Conservation (phyloP, 768 basidiomycete genomes). For the Rhizopogon vinicolor region DNA sequence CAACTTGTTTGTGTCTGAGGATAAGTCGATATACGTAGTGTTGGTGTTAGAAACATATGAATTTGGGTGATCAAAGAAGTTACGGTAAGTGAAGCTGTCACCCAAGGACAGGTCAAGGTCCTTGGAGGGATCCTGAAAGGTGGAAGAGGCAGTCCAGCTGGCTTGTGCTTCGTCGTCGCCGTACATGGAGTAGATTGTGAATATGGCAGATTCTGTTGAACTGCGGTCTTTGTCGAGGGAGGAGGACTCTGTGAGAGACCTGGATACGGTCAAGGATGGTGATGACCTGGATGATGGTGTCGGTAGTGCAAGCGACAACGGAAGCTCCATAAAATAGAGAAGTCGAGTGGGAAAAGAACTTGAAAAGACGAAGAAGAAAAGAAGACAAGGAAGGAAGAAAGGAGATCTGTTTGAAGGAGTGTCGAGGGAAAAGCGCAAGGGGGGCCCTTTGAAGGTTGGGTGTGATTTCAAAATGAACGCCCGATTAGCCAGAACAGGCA, state of each 20-base stretch:
- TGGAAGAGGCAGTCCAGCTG: slow-evolving; percentile 42
- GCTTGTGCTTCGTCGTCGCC: slow-evolving; percentile 48
- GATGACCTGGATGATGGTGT: slow-evolving; percentile 25
- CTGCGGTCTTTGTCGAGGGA: slow-evolving; percentile 40
- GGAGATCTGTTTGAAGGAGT: slow-evolving; percentile 1
- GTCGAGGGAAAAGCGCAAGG: background rate
- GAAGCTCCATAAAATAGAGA: slow-evolving; percentile 33
- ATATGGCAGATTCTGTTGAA: slow-evolving; percentile 72
- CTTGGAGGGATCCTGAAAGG: slow-evolving; percentile 33
- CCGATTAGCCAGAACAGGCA: background rate
- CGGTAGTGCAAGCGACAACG: slow-evolving; percentile 34
- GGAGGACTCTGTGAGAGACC: slow-evolving; percentile 30
- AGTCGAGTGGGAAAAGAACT: background rate
- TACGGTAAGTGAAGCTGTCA: slow-evolving; percentile 28
- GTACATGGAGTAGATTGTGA: slow-evolving; percentile 88
- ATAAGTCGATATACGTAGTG: slow-evolving; percentile 25
- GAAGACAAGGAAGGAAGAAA: background rate
- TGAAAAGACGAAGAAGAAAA: background rate
- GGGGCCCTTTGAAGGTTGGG: background rate
- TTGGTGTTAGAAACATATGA: slow-evolving; percentile 15
- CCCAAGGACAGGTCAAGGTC: slow-evolving; percentile 31
- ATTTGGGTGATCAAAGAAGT: slow-evolving; percentile 25
- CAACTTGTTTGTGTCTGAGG: slow-evolving; percentile 18
- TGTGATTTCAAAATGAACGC: background rate
- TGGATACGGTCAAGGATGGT: slow-evolving; percentile 25